Evolutionary conservation across 345 rosid species (phyloP).

Genomic region (Tarenaya hassleriana): DNA sequence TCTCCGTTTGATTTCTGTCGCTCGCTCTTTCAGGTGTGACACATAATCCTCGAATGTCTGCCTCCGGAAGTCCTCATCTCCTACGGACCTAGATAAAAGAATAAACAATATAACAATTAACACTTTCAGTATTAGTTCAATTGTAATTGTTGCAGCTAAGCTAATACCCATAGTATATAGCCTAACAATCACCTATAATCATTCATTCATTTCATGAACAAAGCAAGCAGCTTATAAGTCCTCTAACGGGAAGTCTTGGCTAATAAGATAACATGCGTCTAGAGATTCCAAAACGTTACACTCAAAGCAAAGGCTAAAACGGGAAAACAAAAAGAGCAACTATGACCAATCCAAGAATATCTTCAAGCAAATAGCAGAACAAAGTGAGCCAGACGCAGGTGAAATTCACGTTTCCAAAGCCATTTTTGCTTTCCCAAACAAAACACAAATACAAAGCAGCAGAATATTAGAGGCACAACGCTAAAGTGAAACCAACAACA

Average conservation of each 20-base stretch:
- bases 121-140: not conserved
- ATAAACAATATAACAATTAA: conserved; percentile 3
- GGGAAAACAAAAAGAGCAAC: no score
- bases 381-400: no score
- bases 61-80: conserved; percentile 62
- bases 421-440: no score
- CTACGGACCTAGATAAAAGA: conserved; percentile 47
- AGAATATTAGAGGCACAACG: no score
- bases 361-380: no score
- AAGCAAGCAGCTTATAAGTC: conserved; percentile 1
- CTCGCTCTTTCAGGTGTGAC: conserved; percentile 56
- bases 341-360: no score
- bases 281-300: no score
- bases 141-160: conserved; percentile 17
- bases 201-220: conserved; percentile 5
- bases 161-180: conserved; percentile 2
- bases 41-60: conserved; percentile 63
- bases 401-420: no score
- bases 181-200: conserved; percentile 1
- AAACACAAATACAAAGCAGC: no score
- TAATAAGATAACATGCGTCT: not conserved
- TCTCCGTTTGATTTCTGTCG: conserved; percentile 49
- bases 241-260: not conserved
- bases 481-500: no score
- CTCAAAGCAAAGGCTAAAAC: no score